Base-by-base conservation (phyloP, 352 stramenopile genomes). In the Globisporangium spiculum region DNA sequence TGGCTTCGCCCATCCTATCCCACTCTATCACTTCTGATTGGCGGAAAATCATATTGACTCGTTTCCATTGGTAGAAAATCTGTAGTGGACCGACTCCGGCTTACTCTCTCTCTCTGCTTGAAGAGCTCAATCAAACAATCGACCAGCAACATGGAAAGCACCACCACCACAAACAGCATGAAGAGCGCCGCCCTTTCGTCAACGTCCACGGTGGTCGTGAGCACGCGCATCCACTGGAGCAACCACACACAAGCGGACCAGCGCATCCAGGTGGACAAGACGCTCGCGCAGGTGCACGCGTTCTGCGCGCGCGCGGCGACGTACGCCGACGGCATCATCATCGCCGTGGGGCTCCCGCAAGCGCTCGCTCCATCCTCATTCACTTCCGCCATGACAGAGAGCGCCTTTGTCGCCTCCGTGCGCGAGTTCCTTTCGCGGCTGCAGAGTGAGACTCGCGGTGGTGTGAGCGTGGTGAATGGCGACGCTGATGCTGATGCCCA, bases 161-260 rank as follows among this genome's bases (percentile, higher is more conserved):
- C 9, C 30, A 16, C 32, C 8, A 38, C 32, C 3, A n/a, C 18
- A 44, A 50, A 59, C 41, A 58, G 3, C 46, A 60, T 59, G 46
- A 34, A 20, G 12, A 26, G 22, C 6, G 1, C 0, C 3, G 2
- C 1, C 3, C n/a, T 10, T 46, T 27, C 26, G 10, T 65, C 41
- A 18, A 70, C 26, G 30, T 5, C 30, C 8, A 50, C 61, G 59
- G 68, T 70, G 4, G 78, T 92, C 16, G 82, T 92, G 16, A 83
- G 71, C 27, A 88, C 83, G 53, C 77, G 86, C 3, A 65, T 92
- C 26, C 86, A 94, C 66, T 94, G 86, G 86, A 78, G 78, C 65
- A 90, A 79, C 69, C 86, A 92, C 68, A 72, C 69, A 38, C 81
- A 78, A 44, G 2, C 5, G 18, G 58, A 75, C 58, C 59, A 76